These are phyloP conservation scores for Trapa incisa DNA, from an alignment of 345 rosid genomes.

Conservation along the genomic window DNA sequence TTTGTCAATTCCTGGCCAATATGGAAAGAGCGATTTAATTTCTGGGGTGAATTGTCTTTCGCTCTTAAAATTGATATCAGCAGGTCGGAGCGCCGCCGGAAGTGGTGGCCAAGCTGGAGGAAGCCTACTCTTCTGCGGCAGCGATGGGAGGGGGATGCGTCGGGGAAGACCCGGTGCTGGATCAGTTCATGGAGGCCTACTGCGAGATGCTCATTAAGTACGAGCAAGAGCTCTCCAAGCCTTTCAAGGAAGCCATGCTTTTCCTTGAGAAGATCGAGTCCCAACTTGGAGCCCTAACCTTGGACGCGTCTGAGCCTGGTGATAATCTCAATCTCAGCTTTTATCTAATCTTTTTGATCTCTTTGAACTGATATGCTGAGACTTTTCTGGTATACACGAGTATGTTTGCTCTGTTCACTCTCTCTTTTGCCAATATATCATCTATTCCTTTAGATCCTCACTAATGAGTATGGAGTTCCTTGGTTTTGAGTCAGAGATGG, in stretches of 20 bases:
- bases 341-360: background rate
- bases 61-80: background rate
- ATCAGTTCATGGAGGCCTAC: conserved; percentile 99
- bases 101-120: conserved; percentile 70
- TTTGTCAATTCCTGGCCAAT: background rate
- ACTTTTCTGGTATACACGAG: too few relatives aligned
- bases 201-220: conserved; percentile 96
- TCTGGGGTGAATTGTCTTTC: too few relatives aligned
- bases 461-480: too few relatives aligned
- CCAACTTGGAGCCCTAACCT: conserved; percentile 72
- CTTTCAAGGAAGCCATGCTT: conserved; percentile 88
- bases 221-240: conserved; percentile 90
- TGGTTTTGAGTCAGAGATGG: too few relatives aligned
- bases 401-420: too few relatives aligned
- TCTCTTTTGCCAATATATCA: too few relatives aligned
- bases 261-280: conserved; percentile 70
- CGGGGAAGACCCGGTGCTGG: conserved; percentile 93
- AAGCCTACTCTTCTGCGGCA: conserved; percentile 56
- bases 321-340: conserved; percentile 10
- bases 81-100: conserved; percentile 97
- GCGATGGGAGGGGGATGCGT: conserved; percentile 31
- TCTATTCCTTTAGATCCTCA: too few relatives aligned
- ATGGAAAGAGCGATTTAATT: background rate
- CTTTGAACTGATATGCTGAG: background rate
- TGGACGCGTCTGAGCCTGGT: conserved; percentile 43